These are phyloP conservation scores for Cyclanthera cordifolia DNA, from an alignment of 306 rosid species.

Conservation along the genomic window DNA sequence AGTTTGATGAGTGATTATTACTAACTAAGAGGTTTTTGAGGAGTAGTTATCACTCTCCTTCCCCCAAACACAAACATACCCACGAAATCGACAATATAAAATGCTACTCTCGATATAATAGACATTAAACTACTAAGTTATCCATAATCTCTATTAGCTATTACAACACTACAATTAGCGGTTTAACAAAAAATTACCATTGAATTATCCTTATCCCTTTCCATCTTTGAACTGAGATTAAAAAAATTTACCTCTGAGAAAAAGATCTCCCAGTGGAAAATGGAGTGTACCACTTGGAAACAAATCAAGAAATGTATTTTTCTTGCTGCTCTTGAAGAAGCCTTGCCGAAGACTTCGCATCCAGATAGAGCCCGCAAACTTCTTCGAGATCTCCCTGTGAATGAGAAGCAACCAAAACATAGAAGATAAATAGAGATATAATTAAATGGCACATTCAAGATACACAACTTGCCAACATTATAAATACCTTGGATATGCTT, in stretches of 20 bases:
- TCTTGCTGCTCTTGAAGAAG: constrained; percentile 15
- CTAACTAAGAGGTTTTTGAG: too few species aligned
- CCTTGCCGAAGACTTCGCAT: constrained; percentile 4
- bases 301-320: constrained; percentile 8
- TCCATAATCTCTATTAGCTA: neutral
- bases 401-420: constrained; percentile 10
- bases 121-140: too few species aligned
- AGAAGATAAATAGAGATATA: neutral
- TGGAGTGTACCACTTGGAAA: neutral
- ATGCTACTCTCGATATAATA: neutral
- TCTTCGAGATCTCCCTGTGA: constrained; percentile 71
- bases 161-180: constrained; percentile 1
- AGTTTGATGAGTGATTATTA: too few species aligned
- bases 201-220: neutral
- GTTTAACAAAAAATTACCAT: neutral
- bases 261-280: neutral
- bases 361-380: constrained; percentile 61
- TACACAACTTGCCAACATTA: neutral
- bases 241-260: neutral
- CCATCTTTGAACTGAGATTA: neutral
- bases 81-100: neutral
- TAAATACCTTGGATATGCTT: constrained; percentile 66
- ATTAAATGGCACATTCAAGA: neutral
- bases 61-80: too few species aligned
- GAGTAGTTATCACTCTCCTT: too few species aligned